These are phyloP conservation scores for Plectosphaerella plurivora DNA, from an alignment of 2,329 filamentous ascomycete genomes.

Conservation along the genomic window DNA sequence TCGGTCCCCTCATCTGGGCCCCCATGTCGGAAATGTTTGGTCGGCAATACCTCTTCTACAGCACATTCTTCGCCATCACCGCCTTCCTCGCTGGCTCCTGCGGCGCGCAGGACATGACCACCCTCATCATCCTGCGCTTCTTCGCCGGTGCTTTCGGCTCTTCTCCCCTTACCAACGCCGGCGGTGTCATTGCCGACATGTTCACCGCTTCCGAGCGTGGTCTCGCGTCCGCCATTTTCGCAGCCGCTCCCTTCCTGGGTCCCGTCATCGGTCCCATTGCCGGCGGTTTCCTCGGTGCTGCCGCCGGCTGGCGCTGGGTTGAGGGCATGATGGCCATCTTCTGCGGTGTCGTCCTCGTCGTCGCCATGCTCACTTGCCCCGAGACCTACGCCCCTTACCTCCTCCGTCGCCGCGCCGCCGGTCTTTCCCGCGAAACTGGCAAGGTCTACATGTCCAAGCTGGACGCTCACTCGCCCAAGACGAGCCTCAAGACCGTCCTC, in stretches of 20 bases:
- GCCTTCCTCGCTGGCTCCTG: slow-evolving; percentile 59
- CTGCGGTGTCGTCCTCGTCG: slow-evolving; percentile 51
- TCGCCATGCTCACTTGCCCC: slow-evolving; percentile 41
- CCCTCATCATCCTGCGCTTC: slow-evolving; percentile 65
- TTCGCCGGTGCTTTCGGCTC: slow-evolving; percentile 60
- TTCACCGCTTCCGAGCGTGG: slow-evolving; percentile 51
- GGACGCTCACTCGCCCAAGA: slow-evolving; percentile 36
- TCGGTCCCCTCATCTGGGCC: slow-evolving; percentile 63
- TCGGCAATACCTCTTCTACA: slow-evolving; percentile 54
- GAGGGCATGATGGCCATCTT: slow-evolving; percentile 59
- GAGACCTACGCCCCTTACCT: slow-evolving; percentile 58
- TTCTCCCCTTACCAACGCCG: slow-evolving; percentile 57
- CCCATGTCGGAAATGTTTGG: slow-evolving; percentile 62
- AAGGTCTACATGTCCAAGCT: slow-evolving; percentile 50
- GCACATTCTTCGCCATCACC: slow-evolving; percentile 52
- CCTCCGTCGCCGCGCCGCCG: slow-evolving; percentile 46
- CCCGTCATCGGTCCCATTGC: slow-evolving; percentile 57
- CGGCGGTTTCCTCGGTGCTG: slow-evolving; percentile 58
- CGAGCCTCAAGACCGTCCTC: slow-evolving; percentile 45
- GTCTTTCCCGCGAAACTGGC: slow-evolving; percentile 46
- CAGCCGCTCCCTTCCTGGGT: slow-evolving; percentile 60
- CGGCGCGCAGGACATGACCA: slow-evolving; percentile 51
- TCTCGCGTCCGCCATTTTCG: slow-evolving; percentile 54
- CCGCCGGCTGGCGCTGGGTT: slow-evolving; percentile 61
- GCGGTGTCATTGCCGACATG: slow-evolving; percentile 61